Evolutionary conservation across 2,329 filamentous ascomycete genomes (phyloP), one percentile per base, ranked within the genome.

Genomic region (Teratosphaeria pseudoeucalypti): DNA sequence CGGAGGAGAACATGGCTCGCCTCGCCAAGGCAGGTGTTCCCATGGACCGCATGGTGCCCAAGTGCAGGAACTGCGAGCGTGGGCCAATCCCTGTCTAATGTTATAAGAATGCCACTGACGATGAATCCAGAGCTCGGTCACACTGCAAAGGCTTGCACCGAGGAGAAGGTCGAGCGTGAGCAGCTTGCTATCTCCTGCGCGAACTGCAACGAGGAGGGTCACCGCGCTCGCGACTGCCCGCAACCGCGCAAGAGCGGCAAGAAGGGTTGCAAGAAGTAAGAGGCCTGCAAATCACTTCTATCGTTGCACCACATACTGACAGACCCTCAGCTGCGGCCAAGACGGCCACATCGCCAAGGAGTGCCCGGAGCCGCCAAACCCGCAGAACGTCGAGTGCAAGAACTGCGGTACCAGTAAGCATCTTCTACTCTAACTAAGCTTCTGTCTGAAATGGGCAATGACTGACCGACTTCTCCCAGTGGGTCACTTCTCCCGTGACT

Each of bases 141-240:
- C 64, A 71, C 66, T 39, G 56, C 68, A 7, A 76, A 74, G 54
- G 67, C 65, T n/a, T 84, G 81, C 72, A 73, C 76, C 52, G 67
- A 81, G 62, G 80, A 82, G 61, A 73, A 73, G 59, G 58, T 63
- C 0, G 68, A 72, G 26, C 61, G 66, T 6, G 76, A 78, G 26
- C 74, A 72, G 54, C 67, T 76, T 19, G 73, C 75, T 55, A 75
- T 82, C 61, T 77, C 76, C 54, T 83, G 81, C 66, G 72, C 74
- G 58, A 79, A 81, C 62, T 83, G 80, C 64, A 73, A 77, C 26
- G 70, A 79, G 61, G 69, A 77, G 37, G 82, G 82, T 27, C 82
- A 85, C 63, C 73, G 82, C 67, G 79, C 81, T 43, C 79, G 79
- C 53, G 85, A 88, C 68, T 88, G 85, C 68, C 83, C 86, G 34